A percentile compares a stretch with the other conserved stretches of the same genome.
Evolutionary conservation across 1,284 basidiomycete genomes (phyloP).

Genomic region (Trichosporon ovoides): DNA sequence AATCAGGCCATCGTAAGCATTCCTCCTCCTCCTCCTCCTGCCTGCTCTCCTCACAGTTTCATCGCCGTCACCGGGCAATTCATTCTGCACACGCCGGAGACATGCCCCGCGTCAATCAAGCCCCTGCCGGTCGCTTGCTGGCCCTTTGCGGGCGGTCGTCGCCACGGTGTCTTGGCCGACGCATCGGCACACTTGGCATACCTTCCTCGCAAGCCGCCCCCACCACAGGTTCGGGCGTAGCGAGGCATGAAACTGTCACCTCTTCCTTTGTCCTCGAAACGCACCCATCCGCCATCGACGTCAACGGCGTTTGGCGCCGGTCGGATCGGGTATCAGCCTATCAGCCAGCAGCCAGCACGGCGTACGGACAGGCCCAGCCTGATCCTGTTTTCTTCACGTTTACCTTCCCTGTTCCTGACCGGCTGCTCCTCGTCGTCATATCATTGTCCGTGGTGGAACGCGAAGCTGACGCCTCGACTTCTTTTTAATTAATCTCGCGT

Average conservation of each 20-base stretch:
- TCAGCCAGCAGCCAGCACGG: conserved; percentile 2
- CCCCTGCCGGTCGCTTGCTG: too few relatives aligned
- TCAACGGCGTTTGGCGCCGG: conserved; percentile 1
- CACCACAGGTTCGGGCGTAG: not conserved
- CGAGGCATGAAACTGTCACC: not conserved
- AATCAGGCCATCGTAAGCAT: too few relatives aligned
- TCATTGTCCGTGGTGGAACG: not conserved
- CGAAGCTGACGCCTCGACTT: not conserved
- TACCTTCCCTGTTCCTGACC: not conserved
- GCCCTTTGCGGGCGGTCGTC: too few relatives aligned
- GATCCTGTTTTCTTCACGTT: not conserved
- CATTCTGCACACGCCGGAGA: too few relatives aligned
- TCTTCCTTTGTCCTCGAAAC: not conserved
- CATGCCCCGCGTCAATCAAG: too few relatives aligned
- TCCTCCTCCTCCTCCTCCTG: too few relatives aligned
- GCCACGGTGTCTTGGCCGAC: too few relatives aligned
- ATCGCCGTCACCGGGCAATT: too few relatives aligned
- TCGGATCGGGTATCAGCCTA: not conserved
- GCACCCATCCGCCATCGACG: conserved; percentile 1
- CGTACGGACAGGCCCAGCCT: not conserved
- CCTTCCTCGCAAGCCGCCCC: too few relatives aligned
- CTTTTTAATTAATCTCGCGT: not conserved
- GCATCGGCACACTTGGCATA: too few relatives aligned
- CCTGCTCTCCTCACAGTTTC: too few relatives aligned
- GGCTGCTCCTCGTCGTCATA: not conserved